Percentiles rank a stretch among this genome's conserved stretches.
These are phyloP conservation scores for Juncus inflexus DNA, from an alignment of 176 grass and related monocot genomes.

Conservation along the genomic window DNA sequence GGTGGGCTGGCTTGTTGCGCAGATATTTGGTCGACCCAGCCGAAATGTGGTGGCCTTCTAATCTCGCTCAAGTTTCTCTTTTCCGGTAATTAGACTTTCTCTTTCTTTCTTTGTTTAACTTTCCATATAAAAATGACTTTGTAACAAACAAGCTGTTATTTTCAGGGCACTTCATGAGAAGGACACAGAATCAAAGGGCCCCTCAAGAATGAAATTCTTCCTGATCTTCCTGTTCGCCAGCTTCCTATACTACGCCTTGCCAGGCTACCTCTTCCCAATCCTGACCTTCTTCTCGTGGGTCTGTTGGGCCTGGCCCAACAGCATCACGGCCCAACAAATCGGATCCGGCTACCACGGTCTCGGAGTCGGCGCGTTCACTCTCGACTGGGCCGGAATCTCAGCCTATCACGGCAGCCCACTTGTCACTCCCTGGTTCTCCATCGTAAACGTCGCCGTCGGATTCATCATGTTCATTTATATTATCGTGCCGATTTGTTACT, in stretches of 20 bases:
- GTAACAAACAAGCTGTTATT: constrained; percentile 8
- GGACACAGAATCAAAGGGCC: constrained; percentile 44
- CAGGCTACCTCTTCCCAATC: constrained; percentile 76
- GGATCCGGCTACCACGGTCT: constrained; percentile 91
- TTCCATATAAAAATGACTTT: constrained; percentile 10
- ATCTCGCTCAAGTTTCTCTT: constrained; percentile 92
- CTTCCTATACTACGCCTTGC: constrained; percentile 79
- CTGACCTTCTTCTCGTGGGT: constrained; percentile 95
- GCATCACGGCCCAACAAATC: constrained; percentile 90
- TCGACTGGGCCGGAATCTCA: constrained; percentile 95
- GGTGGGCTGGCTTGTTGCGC: constrained; percentile 84
- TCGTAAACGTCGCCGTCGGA: constrained; percentile 70
- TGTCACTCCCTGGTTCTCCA: constrained; percentile 89
- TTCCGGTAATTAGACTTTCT: constrained; percentile 44
- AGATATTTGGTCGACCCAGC: constrained; percentile 92
- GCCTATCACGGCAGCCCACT: constrained; percentile 94
- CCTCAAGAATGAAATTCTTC: constrained; percentile 85
- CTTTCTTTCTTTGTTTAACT: background rate
- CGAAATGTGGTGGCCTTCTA: constrained; percentile 99
- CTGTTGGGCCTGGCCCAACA: constrained; percentile 83
- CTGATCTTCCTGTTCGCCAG: constrained; percentile 68
- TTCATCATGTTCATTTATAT: constrained; percentile 99
- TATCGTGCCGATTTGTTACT: constrained; percentile 89
- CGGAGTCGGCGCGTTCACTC: constrained; percentile 80
- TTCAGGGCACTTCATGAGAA: constrained; percentile 83